Evolutionary conservation across 495 filamentous ascomycete species (phyloP), one percentile per base, ranked within the genome.

Genomic region (Penicillium ochrochloron): DNA sequence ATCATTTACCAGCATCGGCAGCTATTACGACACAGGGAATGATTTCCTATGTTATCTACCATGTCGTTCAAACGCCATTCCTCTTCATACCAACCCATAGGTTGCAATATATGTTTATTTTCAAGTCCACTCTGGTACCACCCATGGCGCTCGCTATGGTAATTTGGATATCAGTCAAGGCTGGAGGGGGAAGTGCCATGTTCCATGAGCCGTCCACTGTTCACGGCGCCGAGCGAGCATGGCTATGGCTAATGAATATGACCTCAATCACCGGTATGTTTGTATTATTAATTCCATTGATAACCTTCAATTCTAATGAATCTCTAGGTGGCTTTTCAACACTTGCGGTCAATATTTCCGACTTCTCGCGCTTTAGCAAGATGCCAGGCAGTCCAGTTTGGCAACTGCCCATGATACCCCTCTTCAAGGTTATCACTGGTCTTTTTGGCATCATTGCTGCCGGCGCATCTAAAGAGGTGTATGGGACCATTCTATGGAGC

Each of bases 351-450:
- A 84, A 86, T 71, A 86, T 86, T 56, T 80, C 83, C 15, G 87
- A 89, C 72, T 89, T 89, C 75, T 83, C 81, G 19, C 80, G 87
- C 0, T 89, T 86, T 69, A 82, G 84, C 21, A 78, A 75, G 58
- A 76, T 75, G 17, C 68, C 76, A 29, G 77, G 81, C 21, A 82
- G 35, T 12, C 7, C 35, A 37, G 82, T 81, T 56, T 70, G 85
- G 62, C 85, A 89, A 62, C 77, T 86, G 10, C 35, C 35, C 35
- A 37, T 37, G 35, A 37, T 37, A 1, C 35, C 35, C 35, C 10
- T 37, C 8, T 37, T 37, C 10, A 37, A 37, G 35, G 35, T 37
- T 37, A 12, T 37, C 10, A 37, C 84, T 62, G 78, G 78, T 6
- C 61, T 83, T 6, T 70, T 85, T 17, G 83, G 82, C 39, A 84